These are phyloP conservation scores for Cinnamomum micranthum DNA, from an alignment of 164 flowering plant genomes.

Conservation along the genomic window DNA sequence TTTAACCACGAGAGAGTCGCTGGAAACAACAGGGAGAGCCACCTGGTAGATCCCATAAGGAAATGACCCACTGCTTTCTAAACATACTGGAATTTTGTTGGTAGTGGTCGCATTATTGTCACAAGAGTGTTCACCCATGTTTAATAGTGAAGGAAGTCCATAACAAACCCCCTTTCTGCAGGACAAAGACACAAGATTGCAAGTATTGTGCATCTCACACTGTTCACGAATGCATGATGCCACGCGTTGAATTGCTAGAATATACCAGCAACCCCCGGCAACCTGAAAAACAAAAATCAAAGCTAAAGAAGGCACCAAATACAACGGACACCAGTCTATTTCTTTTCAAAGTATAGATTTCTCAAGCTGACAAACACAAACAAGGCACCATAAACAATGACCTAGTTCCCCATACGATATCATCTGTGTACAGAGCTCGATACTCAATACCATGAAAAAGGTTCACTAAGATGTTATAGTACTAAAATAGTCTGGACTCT, in stretches of 20 bases:
- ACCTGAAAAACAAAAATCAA: slow-evolving; percentile 39
- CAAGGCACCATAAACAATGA: background rate
- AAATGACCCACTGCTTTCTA: slow-evolving; percentile 68
- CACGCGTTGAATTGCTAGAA: slow-evolving; percentile 85
- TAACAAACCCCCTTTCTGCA: slow-evolving; percentile 80
- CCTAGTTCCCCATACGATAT: too few relatives aligned
- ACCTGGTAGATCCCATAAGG: slow-evolving; percentile 74
- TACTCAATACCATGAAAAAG: too few relatives aligned
- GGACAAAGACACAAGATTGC: slow-evolving; percentile 52
- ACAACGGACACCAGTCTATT: background rate
- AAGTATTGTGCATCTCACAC: slow-evolving; percentile 38
- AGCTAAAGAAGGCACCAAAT: background rate
- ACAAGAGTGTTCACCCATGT: slow-evolving; percentile 36
- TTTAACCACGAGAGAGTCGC: slow-evolving; percentile 77
- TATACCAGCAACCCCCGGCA: slow-evolving; percentile 98
- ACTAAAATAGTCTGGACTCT: too few relatives aligned
- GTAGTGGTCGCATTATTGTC: slow-evolving; percentile 39
- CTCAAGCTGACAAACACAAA: background rate
- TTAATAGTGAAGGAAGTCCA: slow-evolving; percentile 39
- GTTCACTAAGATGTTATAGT: too few relatives aligned
- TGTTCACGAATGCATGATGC: slow-evolving; percentile 70
- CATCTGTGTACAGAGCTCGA: too few relatives aligned
- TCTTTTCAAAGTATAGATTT: too few relatives aligned
- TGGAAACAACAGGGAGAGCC: slow-evolving; percentile 90
- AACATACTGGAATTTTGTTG: slow-evolving; percentile 39